Percentiles rank a stretch among this genome's conserved stretches.
phyloP scores from a whole-genome alignment of 2,329 filamentous ascomycete genomes.

The Colletotrichum sp. region DNA sequence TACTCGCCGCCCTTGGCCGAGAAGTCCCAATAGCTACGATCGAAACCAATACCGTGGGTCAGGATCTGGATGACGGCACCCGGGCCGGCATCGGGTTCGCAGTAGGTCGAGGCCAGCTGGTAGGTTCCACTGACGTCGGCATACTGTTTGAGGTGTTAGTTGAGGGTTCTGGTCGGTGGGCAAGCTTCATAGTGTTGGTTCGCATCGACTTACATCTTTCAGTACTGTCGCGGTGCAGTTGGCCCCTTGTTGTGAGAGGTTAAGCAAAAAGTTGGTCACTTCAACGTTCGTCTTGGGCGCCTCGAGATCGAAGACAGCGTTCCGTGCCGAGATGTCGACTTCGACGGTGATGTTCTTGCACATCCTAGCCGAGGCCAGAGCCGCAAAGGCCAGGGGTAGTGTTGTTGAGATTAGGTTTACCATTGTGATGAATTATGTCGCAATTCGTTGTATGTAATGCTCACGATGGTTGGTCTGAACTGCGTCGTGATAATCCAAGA shows the following conservation, averaged over 20 bases:
- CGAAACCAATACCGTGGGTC: conserved; percentile 47
- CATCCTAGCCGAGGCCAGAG: conserved; percentile 35
- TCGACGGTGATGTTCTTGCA: conserved; percentile 60
- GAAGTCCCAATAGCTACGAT: conserved; percentile 65
- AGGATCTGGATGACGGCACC: conserved; percentile 40
- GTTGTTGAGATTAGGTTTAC: conserved; percentile 12
- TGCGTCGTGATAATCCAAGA: not conserved
- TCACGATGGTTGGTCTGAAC: not conserved
- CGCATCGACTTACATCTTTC: conserved; percentile 41
- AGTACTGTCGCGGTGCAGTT: conserved; percentile 53
- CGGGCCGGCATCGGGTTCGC: conserved; percentile 54
- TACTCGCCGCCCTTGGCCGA: conserved; percentile 64
- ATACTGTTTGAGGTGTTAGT: conserved; percentile 37
- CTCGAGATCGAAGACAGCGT: conserved; percentile 57
- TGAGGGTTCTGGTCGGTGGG: too few species aligned
- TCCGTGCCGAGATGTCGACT: conserved; percentile 57
- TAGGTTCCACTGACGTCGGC: conserved; percentile 57
- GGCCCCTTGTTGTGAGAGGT: conserved; percentile 50
- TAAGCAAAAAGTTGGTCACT: conserved; percentile 59
- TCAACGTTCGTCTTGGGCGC: conserved; percentile 58
- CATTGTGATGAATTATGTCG: conserved; percentile 23
- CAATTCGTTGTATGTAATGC: not conserved
- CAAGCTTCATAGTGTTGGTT: not conserved
- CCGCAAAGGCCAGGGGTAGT: conserved; percentile 27
- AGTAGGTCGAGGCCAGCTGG: conserved; percentile 65